Evolutionary conservation across 148 eudicot genomes (phyloP), one percentile per base, ranked within the genome.

Genomic region (Hydrangea macrophylla): DNA sequence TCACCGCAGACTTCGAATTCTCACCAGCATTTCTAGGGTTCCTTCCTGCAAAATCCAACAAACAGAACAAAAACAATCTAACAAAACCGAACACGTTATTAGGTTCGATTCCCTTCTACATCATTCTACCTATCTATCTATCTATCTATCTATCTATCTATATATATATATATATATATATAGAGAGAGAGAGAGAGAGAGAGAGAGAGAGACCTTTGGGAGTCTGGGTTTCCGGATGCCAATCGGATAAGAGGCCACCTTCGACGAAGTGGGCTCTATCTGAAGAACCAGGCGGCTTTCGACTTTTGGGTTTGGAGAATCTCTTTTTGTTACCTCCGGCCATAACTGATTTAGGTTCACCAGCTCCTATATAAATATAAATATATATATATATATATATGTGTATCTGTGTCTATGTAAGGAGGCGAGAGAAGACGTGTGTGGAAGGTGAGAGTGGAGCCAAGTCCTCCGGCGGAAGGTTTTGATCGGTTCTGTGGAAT

Each of bases 171-270:
- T n/a, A n/a, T n/a, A n/a, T n/a, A n/a, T n/a, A n/a, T n/a, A n/a
- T n/a, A n/a, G n/a, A n/a, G n/a, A n/a, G n/a, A n/a, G n/a, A n/a
- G n/a, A n/a, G n/a, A n/a, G n/a, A 53, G 10, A 31, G 7, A 65
- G 30, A 2, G 22, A 18, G 12, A 61, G 6, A 13, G 6, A 48
- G 26, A 73, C 79, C 62, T 69, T 30, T 76, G 26, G 79, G 55
- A 28, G 83, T 45, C 27, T 72, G 75, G 65, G 90, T 61, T 58
- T 6, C 60, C 64, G 48, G 74, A 57, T 54, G 55, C 77, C 82
- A 81, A 72, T 80, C 92, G 61, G 83, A 78, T 59, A 88, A 79
- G 10, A 85, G 57, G 30, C 95, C 95, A 35, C 97, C 95, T 62
- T 84, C 83, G 22, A 88, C 77, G 27, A 88, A 91, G 2, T 88